phyloP scores from a whole-genome alignment of 2,329 filamentous ascomycete genomes.

The Diplodia sapinea region DNA sequence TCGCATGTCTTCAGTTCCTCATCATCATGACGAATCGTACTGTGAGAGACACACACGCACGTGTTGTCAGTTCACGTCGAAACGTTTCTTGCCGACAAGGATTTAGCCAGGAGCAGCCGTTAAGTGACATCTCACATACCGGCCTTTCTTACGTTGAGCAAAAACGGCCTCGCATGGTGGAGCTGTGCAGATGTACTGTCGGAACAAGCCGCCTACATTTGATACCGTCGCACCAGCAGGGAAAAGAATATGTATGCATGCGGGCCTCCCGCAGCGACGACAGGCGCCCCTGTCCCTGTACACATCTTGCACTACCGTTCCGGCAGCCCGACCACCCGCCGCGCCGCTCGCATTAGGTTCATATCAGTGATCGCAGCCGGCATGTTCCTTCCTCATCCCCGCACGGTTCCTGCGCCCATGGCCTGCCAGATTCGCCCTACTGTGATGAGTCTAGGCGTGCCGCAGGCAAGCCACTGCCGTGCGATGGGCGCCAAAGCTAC shows the following conservation, averaged over 20 bases:
- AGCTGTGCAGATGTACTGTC: constrained; percentile 9
- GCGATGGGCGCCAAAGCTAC: not conserved
- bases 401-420: not conserved
- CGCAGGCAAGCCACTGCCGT: not conserved
- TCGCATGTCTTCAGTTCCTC: not conserved
- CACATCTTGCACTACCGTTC: constrained; percentile 15
- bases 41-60: constrained; percentile 12
- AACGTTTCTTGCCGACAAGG: not conserved
- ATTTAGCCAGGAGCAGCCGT: not conserved
- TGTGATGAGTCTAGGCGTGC: not conserved
- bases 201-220: constrained; percentile 19
- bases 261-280: constrained; percentile 8
- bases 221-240: constrained; percentile 1
- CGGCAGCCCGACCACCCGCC: constrained; percentile 13
- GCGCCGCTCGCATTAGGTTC: not conserved
- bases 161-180: constrained; percentile 14
- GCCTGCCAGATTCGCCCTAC: not conserved
- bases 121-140: constrained; percentile 23
- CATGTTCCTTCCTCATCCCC: not conserved
- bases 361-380: constrained; percentile 10
- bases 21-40: not conserved
- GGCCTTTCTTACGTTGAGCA: not conserved
- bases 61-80: not conserved
- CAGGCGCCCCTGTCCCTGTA: constrained; percentile 14
- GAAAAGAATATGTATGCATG: constrained; percentile 9